A percentile compares a stretch with the other conserved stretches of the same genome.
Conservation (phyloP, 2,329 filamentous ascomycete species). For the Ascocoryne sarcoides region DNA sequence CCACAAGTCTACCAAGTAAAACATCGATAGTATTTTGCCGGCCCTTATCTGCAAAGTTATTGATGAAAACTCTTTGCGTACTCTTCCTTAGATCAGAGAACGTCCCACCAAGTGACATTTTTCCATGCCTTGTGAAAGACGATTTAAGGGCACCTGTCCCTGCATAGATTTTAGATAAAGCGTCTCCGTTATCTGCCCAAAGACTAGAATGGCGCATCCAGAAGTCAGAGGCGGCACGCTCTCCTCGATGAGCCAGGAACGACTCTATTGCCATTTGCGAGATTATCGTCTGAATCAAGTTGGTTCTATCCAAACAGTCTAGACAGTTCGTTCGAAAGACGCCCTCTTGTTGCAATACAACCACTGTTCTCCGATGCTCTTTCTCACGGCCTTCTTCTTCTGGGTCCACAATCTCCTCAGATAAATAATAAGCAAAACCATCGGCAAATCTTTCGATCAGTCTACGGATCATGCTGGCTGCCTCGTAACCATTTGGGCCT, state of each 20-base stretch:
- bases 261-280: slow-evolving; percentile 86
- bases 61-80: slow-evolving; percentile 88
- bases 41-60: slow-evolving; percentile 92
- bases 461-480: slow-evolving; percentile 72
- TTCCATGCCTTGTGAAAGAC: slow-evolving; percentile 87
- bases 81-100: slow-evolving; percentile 95
- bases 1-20: slow-evolving; percentile 75
- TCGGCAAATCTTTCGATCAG: slow-evolving; percentile 74
- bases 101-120: slow-evolving; percentile 89
- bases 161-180: slow-evolving; percentile 88
- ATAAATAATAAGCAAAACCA: slow-evolving; percentile 86
- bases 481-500: slow-evolving; percentile 78
- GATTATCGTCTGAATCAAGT: slow-evolving; percentile 90
- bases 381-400: slow-evolving; percentile 32
- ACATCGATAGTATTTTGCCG: slow-evolving; percentile 93
- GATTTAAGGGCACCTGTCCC: slow-evolving; percentile 93
- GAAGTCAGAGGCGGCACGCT: slow-evolving; percentile 67
- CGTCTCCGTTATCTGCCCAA: slow-evolving; percentile 97
- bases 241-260: slow-evolving; percentile 66
- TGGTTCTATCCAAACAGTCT: slow-evolving; percentile 92
- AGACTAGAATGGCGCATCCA: slow-evolving; percentile 87
- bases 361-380: slow-evolving; percentile 39
- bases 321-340: slow-evolving; percentile 93
- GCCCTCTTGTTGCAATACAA: slow-evolving; percentile 86
- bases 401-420: slow-evolving; percentile 51